Conservation (phyloP, 306 rosid genomes). For the Fragaria vesca region DNA sequence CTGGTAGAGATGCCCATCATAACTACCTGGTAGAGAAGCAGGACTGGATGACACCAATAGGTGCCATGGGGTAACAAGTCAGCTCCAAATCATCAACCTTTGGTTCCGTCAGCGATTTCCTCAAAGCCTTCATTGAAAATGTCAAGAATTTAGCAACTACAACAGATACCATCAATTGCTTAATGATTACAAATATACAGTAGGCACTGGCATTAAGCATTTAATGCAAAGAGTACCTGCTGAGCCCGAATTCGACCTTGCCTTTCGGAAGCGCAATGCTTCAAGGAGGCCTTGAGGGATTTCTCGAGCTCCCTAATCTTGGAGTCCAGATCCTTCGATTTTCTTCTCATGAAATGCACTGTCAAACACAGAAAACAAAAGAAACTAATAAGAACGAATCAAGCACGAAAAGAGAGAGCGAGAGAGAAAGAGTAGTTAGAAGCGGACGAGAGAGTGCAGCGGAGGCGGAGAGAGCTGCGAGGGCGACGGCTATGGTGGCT, state of each 20-base stretch:
- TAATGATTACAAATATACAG: background rate
- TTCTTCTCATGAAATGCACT: slow-evolving; percentile 53
- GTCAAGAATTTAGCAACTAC: background rate
- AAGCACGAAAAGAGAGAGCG: background rate
- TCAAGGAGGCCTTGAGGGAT: slow-evolving; percentile 53
- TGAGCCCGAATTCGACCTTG: slow-evolving; percentile 95
- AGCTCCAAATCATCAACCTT: slow-evolving; percentile 42
- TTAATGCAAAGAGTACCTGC: slow-evolving; percentile 42
- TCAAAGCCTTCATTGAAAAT: slow-evolving; percentile 50
- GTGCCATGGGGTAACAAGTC: slow-evolving; percentile 69
- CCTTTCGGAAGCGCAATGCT: slow-evolving; percentile 69
- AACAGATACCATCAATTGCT: background rate
- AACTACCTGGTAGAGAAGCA: slow-evolving; percentile 82
- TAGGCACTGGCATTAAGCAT: background rate
- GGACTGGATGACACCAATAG: slow-evolving; percentile 76
- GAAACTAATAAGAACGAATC: background rate
- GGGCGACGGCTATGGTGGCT: slow-evolving; percentile 34
- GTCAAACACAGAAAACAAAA: background rate
- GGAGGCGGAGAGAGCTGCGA: slow-evolving; percentile 58
- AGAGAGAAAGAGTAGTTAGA: background rate
- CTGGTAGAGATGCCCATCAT: background rate
- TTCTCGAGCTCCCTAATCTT: slow-evolving; percentile 55
- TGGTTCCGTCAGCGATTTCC: slow-evolving; percentile 55
- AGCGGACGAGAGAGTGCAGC: slow-evolving; percentile 44
- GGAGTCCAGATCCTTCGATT: slow-evolving; percentile 50